phyloP scores from a whole-genome alignment of 148 eudicot genomes.

The Persicaria tinctoria region DNA sequence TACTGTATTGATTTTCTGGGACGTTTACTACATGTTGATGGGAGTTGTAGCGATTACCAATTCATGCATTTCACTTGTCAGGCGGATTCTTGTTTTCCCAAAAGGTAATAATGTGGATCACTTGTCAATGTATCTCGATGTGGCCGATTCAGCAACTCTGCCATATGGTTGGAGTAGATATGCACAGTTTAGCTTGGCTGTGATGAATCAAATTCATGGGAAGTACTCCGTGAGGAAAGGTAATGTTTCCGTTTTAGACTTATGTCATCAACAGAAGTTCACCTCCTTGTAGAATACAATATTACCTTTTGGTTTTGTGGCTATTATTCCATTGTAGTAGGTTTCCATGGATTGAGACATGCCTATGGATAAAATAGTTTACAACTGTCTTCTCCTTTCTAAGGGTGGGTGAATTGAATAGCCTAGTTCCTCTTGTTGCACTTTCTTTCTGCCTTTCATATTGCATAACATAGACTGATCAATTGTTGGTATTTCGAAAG shows the following conservation, averaged over 20 bases:
- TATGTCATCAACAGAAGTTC: background rate
- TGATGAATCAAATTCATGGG: conserved; percentile 63
- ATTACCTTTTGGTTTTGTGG: background rate
- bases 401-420: background rate
- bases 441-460: background rate
- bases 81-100: conserved; percentile 88
- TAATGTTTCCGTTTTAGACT: conserved; percentile 14
- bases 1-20: background rate
- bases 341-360: background rate
- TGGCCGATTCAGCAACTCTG: conserved; percentile 71
- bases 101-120: conserved; percentile 93
- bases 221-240: conserved; percentile 80
- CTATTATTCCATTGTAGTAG: background rate
- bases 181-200: conserved; percentile 87
- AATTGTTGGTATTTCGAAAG: background rate
- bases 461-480: background rate
- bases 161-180: conserved; percentile 98
- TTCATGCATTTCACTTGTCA: conserved; percentile 23
- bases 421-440: background rate
- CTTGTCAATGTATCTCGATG: conserved; percentile 89
- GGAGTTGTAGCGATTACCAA: conserved; percentile 11
- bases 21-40: background rate
- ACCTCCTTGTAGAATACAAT: background rate
- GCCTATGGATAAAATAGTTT: background rate
- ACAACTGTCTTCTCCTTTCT: background rate